phyloP scores from a whole-genome alignment of 352 stramenopile species.

The Peronosclerospora sorghi region DNA sequence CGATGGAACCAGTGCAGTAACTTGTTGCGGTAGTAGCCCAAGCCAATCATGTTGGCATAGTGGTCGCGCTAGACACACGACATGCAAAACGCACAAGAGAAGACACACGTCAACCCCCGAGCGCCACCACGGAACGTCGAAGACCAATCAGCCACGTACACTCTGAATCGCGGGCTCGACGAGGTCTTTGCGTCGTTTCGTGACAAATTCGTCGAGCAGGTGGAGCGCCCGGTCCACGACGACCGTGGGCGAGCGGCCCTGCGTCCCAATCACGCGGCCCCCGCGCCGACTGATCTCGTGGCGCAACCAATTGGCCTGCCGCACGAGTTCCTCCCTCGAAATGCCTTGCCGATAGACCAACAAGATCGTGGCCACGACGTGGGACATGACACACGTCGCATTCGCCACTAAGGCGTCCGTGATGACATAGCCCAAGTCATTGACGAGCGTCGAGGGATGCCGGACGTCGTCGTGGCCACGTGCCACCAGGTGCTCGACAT shows the following conservation, averaged over 20 bases:
- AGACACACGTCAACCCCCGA: too few species aligned
- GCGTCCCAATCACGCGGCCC: conserved; percentile 55
- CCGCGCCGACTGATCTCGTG: conserved; percentile 58
- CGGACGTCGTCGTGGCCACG: conserved; percentile 27
- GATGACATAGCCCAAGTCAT: conserved; percentile 61
- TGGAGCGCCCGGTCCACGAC: conserved; percentile 58
- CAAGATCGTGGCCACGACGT: conserved; percentile 64
- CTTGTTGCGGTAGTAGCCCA: conserved; percentile 85
- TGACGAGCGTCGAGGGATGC: conserved; percentile 29
- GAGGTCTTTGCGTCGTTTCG: conserved; percentile 61
- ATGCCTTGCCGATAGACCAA: conserved; percentile 76
- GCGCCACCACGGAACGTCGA: too few species aligned
- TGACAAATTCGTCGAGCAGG: conserved; percentile 57
- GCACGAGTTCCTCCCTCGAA: conserved; percentile 51
- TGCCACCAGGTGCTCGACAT: conserved; percentile 20
- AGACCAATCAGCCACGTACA: too few species aligned
- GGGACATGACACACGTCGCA: conserved; percentile 61
- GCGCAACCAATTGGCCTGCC: conserved; percentile 65
- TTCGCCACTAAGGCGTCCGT: conserved; percentile 57
- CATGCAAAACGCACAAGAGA: too few species aligned
- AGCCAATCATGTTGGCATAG: conserved; percentile 79
- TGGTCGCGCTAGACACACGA: conserved; percentile 62
- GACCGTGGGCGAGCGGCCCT: conserved; percentile 52
- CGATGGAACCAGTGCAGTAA: conserved; percentile 79
- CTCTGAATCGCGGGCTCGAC: conserved; percentile 67